phyloP scores from a whole-genome alignment of 495 filamentous ascomycete genomes.

The Aspergillus incahuasiensis region DNA sequence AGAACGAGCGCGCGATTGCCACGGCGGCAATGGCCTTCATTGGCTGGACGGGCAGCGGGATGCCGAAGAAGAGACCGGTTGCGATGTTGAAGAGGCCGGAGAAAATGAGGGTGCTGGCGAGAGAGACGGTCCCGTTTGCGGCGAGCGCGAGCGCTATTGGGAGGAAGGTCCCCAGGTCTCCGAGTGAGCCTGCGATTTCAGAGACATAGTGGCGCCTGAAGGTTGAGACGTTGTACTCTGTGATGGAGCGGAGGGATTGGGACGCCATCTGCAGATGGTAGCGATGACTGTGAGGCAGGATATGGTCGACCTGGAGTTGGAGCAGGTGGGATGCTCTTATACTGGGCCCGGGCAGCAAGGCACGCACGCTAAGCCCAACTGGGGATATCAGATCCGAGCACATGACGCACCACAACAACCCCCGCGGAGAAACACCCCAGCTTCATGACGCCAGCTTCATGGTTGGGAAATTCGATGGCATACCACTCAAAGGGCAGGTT shows the following conservation, averaged over 20 bases:
- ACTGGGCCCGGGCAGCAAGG: background rate
- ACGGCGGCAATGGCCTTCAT: slow-evolving; percentile 93
- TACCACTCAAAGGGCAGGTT: too few species aligned
- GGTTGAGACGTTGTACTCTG: slow-evolving; percentile 30
- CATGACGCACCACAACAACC: background rate
- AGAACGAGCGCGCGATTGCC: slow-evolving; percentile 64
- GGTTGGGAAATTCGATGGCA: too few species aligned
- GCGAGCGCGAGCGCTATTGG: slow-evolving; percentile 83
- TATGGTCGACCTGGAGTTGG: background rate
- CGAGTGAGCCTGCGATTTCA: slow-evolving; percentile 86
- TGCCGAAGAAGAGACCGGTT: slow-evolving; percentile 76
- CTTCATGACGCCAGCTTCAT: background rate
- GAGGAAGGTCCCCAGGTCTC: slow-evolving; percentile 87
- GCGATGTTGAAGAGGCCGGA: slow-evolving; percentile 80
- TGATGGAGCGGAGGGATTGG: slow-evolving; percentile 30
- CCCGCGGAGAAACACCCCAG: background rate
- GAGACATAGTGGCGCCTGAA: slow-evolving; percentile 57
- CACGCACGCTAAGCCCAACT: background rate
- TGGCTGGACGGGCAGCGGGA: slow-evolving; percentile 81
- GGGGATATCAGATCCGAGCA: background rate
- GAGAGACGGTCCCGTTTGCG: slow-evolving; percentile 65
- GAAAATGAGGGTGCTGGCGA: slow-evolving; percentile 81
- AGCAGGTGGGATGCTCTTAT: background rate
- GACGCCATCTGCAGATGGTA: slow-evolving; percentile 23
- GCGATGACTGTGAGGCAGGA: background rate